phyloP scores from a whole-genome alignment of 2,329 filamentous ascomycete species.

The Paecilomyces sp. region DNA sequence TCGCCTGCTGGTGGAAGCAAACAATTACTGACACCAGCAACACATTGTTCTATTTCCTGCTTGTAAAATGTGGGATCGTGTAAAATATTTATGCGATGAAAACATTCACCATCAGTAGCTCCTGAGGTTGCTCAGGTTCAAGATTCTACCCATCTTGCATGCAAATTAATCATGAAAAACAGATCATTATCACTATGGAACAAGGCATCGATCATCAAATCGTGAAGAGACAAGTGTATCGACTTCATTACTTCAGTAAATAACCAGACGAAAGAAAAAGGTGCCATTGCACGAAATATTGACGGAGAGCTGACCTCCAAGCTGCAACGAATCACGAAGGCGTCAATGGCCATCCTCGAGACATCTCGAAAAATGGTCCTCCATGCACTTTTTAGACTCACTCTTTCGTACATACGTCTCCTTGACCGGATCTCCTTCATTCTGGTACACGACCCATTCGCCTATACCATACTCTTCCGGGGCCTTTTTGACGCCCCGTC shows the following conservation, averaged over 20 bases:
- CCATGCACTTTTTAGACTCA: slow-evolving; percentile 20
- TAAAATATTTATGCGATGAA: too few species aligned
- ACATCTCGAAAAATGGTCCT: slow-evolving; percentile 9
- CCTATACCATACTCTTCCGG: slow-evolving; percentile 59
- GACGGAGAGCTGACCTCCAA: background rate
- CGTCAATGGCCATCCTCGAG: background rate
- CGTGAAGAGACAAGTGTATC: background rate
- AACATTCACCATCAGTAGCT: background rate
- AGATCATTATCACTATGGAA: background rate
- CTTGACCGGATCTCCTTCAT: slow-evolving; percentile 60
- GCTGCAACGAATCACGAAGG: background rate
- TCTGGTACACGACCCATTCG: slow-evolving; percentile 61
- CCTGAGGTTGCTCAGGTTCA: background rate
- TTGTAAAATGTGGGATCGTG: too few species aligned
- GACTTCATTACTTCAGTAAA: background rate
- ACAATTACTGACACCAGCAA: too few species aligned
- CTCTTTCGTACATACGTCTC: slow-evolving; percentile 56
- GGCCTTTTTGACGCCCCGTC: slow-evolving; percentile 58
- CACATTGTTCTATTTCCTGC: too few species aligned
- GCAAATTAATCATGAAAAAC: background rate
- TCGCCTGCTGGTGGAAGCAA: too few species aligned
- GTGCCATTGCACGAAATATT: background rate
- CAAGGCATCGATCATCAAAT: background rate
- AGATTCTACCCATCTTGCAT: background rate
- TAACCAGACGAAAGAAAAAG: background rate